phyloP scores from a whole-genome alignment of 1,284 basidiomycete genomes.

The Boletus smithii region DNA sequence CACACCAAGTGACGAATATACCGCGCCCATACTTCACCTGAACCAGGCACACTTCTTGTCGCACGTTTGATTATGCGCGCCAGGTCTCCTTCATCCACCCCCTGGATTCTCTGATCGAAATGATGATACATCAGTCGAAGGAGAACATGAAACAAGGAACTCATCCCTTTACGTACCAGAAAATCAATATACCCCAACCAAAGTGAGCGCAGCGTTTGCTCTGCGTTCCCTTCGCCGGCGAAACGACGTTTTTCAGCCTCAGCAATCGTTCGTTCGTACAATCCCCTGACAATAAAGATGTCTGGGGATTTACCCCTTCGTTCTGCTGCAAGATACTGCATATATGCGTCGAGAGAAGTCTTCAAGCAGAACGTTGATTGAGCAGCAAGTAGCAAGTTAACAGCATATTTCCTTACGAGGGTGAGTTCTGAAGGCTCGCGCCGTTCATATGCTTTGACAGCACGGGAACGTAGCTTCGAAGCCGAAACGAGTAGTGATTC shows the following conservation, averaged over 20 bases:
- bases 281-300: conserved; percentile 50
- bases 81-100: conserved; percentile 42
- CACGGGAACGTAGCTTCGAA: conserved; percentile 62
- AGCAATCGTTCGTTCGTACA: conserved; percentile 78
- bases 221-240: conserved; percentile 49
- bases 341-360: conserved; percentile 58
- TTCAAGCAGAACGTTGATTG: conserved; percentile 6
- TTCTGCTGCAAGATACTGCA: conserved; percentile 63
- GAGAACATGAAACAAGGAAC: neutral
- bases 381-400: conserved; percentile 3
- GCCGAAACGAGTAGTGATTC: conserved; percentile 72
- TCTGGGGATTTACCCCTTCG: conserved; percentile 64
- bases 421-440: conserved; percentile 59
- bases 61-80: conserved; percentile 50
- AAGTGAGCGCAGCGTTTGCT: conserved; percentile 56
- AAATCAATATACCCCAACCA: conserved; percentile 65
- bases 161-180: conserved; percentile 36
- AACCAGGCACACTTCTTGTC: conserved; percentile 62
- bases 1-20: conserved; percentile 66
- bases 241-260: conserved; percentile 62
- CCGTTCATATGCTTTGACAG: conserved; percentile 57
- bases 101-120: conserved; percentile 45
- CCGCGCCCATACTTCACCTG: conserved; percentile 68
- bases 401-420: conserved; percentile 41
- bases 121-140: conserved; percentile 1